phyloP scores from a whole-genome alignment of 805 yeast genomes.

The Zygoascus flipseniorum region DNA sequence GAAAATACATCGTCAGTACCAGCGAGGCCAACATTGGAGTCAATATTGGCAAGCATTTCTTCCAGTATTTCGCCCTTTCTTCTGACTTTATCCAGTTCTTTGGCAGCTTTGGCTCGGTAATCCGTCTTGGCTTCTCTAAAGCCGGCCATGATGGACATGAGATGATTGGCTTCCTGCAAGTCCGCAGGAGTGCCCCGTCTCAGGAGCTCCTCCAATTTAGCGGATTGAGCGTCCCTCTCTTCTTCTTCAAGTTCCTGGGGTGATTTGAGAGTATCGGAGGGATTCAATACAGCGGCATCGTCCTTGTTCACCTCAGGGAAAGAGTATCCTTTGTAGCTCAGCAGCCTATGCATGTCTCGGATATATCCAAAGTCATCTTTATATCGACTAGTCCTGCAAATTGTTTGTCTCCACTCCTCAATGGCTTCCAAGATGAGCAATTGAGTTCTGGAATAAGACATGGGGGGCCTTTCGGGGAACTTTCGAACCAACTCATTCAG shows the following conservation, averaged over 20 bases:
- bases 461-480: slow-evolving; percentile 92
- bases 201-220: slow-evolving; percentile 90
- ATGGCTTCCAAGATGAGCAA: slow-evolving; percentile 78
- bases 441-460: slow-evolving; percentile 75
- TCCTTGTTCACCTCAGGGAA: slow-evolving; percentile 89
- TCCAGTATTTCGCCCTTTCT: slow-evolving; percentile 80
- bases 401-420: slow-evolving; percentile 96
- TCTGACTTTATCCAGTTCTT: slow-evolving; percentile 74
- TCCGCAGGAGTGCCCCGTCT: slow-evolving; percentile 95
- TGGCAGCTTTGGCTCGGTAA: slow-evolving; percentile 69
- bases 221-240: slow-evolving; percentile 86
- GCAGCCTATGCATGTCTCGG: slow-evolving; percentile 89
- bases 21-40: slow-evolving; percentile 29
- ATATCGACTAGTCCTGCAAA: slow-evolving; percentile 81
- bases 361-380: slow-evolving; percentile 88
- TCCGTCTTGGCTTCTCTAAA: slow-evolving; percentile 73
- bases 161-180: slow-evolving; percentile 88
- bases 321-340: slow-evolving; percentile 81
- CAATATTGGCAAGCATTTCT: slow-evolving; percentile 59
- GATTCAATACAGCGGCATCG: slow-evolving; percentile 89
- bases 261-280: slow-evolving; percentile 77
- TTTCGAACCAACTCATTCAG: slow-evolving; percentile 84
- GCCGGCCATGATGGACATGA: slow-evolving; percentile 98
- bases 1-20: slow-evolving; percentile 57
- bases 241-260: slow-evolving; percentile 87